These are phyloP conservation scores for Aureobasidium sp. DNA, from an alignment of 2,329 filamentous ascomycete genomes.

Conservation along the genomic window DNA sequence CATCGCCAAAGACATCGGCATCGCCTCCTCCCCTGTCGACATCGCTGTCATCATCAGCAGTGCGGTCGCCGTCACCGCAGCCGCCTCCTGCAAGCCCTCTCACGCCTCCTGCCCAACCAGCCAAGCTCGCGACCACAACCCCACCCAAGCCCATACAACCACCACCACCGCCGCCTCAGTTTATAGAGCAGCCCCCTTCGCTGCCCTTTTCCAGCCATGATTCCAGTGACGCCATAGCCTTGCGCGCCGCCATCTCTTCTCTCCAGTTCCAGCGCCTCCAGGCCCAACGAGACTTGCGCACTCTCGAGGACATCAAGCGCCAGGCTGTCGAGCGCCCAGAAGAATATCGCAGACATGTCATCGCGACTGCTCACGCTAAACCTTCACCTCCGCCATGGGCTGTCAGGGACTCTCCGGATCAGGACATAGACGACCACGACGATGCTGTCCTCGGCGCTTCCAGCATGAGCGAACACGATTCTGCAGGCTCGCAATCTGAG, in stretches of 20 bases:
- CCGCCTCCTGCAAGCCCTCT: slow-evolving; percentile 19
- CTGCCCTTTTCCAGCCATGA: slow-evolving; percentile 42
- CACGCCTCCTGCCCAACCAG: slow-evolving; percentile 13
- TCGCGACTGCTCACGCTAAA: not conserved
- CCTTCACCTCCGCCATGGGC: slow-evolving; percentile 24
- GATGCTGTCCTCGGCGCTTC: slow-evolving; percentile 22
- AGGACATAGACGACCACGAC: slow-evolving; percentile 21
- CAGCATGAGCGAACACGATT: slow-evolving; percentile 8
- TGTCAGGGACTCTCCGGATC: slow-evolving; percentile 22
- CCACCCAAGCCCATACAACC: not conserved
- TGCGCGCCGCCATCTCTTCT: slow-evolving; percentile 77
- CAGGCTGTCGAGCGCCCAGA: slow-evolving; percentile 65
- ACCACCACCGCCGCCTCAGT: slow-evolving; percentile 25
- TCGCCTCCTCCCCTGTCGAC: slow-evolving; percentile 4
- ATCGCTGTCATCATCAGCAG: slow-evolving; percentile 3
- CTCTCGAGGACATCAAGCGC: slow-evolving; percentile 61
- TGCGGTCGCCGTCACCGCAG: slow-evolving; percentile 15
- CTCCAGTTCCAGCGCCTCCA: slow-evolving; percentile 79
- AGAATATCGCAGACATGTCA: slow-evolving; percentile 62
- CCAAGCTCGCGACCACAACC: not conserved
- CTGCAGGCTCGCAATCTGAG: not conserved
- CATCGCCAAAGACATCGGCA: slow-evolving; percentile 17
- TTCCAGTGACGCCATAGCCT: slow-evolving; percentile 81
- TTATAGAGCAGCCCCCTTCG: slow-evolving; percentile 37
- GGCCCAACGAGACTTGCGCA: slow-evolving; percentile 66